Evolutionary conservation across 106 monocot genomes (phyloP), one percentile per base, ranked within the genome.

Genomic region (Alisma plantagoaquatica): DNA sequence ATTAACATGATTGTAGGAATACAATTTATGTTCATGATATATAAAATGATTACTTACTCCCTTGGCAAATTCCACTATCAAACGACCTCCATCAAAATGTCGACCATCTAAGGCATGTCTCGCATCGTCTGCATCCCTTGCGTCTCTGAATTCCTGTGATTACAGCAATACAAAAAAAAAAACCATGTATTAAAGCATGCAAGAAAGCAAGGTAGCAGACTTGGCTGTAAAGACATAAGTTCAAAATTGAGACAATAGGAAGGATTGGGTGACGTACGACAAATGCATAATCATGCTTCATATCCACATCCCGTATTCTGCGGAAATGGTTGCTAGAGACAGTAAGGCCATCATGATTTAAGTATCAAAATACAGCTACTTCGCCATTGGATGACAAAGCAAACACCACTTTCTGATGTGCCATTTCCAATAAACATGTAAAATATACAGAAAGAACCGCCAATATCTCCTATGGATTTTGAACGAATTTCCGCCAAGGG

Each of bases 221-320:
- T 49, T 27, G 21, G 53, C 26, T 29, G n/a, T 24, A 31, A 49
- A 30, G 31, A 30, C 11, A 24, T 24, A 46, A n/a, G 0, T 2
- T 12, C 19, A 71, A 33, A 44, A 35, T 44, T 8, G 46, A 26
- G 41, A 5, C 9, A 65, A 17, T 21, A 0, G 27, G 26, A 31
- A 43, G 46, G 29, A 16, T 18, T 28, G 45, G 28, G 35, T 11
- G 23, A 73, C 98, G 61, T 99, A 99, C 98, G 60, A 99, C 62
- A 64, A 99, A 99, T 43, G 98, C 90, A 60, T 74, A 99, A 74
- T 99, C 90, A 33, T 80, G 90, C 98, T 99, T 99, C 85, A 99
- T 56, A 69, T 90, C 98, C 98, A 99, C 98, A 59, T 90, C 90
- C 20, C 90, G 98, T 74, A 99, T 72, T 99, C 90, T 99, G 98